phyloP scores from a whole-genome alignment of 108 stramenopile genomes.

The Hondaea fermentalgiana region DNA sequence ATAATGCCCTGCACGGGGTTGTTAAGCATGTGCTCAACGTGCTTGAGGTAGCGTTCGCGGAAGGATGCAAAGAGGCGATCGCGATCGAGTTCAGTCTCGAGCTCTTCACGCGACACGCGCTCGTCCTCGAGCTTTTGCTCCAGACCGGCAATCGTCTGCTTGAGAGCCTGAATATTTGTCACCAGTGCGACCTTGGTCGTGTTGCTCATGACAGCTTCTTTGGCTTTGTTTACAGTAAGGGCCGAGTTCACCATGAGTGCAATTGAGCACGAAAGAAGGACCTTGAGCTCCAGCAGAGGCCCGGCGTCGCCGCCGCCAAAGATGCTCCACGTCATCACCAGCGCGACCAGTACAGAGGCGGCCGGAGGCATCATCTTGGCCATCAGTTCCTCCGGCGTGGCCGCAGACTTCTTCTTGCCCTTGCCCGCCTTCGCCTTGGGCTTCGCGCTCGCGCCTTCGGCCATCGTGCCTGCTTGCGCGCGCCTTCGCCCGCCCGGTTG shows the following conservation, averaged over 20 bases:
- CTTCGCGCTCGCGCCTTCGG: no score
- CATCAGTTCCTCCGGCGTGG: neutral
- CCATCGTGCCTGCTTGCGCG: no score
- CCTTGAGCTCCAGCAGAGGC: neutral
- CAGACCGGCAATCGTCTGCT: neutral
- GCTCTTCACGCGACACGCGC: neutral
- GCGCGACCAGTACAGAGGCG: neutral
- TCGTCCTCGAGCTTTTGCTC: neutral
- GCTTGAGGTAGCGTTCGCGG: neutral
- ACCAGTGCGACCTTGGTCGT: neutral
- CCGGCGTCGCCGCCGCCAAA: neutral
- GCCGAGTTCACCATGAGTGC: neutral
- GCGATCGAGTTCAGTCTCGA: neutral
- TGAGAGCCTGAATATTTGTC: neutral
- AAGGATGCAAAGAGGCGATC: neutral
- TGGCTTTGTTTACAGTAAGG: neutral
- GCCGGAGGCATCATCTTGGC: no score
- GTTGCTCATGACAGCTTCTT: neutral
- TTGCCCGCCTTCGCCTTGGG: neutral
- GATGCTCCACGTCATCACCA: neutral
- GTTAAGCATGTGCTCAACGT: neutral
- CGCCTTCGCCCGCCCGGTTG: no score
- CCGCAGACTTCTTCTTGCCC: neutral
- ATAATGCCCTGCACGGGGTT: conserved; percentile 10
- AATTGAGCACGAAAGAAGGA: neutral